Base-by-base conservation (phyloP, 2,329 filamentous ascomycete genomes). In the Fusarium tjaetaba region DNA sequence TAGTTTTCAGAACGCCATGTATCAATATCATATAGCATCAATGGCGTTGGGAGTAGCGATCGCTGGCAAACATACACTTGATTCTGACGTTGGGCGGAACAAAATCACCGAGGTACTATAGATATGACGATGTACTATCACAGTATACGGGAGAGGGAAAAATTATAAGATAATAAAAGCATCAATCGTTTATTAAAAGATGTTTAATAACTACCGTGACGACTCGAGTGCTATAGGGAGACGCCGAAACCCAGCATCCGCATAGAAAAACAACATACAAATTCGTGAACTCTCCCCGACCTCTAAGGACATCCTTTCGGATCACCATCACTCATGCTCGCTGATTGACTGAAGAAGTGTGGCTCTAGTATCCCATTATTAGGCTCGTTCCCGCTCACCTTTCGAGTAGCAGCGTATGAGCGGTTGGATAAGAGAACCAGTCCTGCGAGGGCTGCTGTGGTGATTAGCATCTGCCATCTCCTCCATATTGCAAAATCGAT, bases 401-500 rank as follows among this genome's bases (percentile, higher is more conserved):
- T 61, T 41, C 58, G 57, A 71, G 57, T 69, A 63, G 67, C 60
- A 58, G 69, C 65, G 66, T 71, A 72, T 75, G 70, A 60, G 67
- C 61, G 67, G 65, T 68, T 72, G 72, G 76, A 76, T 77, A 77
- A 72, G 76, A 76, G 75, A 67, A 68, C 62, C 61, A 65, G 55
- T 61, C 62, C 68, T 68, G 62, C 45, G 52, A 46, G 56, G 69
- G 53, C 63, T 63, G 62, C 51, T 66, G 65, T 64, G 45, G 68
- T 71, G 61, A 77, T 77, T 79, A 80, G 77, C 73, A 77, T 75
- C 79, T 80, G 78, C 73, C 74, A 74, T 71, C 79, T 76, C 78
- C 79, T 78, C 78, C 82, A 84, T 86, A 87, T 86, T 84, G 86
- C 86, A 88, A 88, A 88, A 88, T 85, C 82, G 84, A 84, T 89